phyloP scores from a whole-genome alignment of 306 rosid species.

The Herpetospermum pedunculosum region DNA sequence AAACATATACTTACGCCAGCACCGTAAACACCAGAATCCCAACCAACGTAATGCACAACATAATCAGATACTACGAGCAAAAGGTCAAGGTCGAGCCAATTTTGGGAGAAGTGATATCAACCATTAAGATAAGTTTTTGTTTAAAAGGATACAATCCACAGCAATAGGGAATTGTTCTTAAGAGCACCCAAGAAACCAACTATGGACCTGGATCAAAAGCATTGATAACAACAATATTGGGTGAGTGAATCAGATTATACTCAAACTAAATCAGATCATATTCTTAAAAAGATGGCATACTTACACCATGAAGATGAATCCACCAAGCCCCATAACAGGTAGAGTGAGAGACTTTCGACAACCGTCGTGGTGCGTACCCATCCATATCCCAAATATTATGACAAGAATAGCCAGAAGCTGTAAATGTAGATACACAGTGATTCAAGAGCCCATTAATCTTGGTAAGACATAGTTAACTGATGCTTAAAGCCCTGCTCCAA shows the following conservation, averaged over 20 bases:
- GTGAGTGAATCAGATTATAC: neutral
- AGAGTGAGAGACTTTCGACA: slow-evolving; percentile 78
- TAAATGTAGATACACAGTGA: slow-evolving; percentile 11
- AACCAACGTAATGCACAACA: slow-evolving; percentile 61
- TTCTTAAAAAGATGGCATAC: slow-evolving; percentile 5
- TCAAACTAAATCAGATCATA: neutral
- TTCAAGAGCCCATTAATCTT: neutral
- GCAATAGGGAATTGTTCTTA: slow-evolving; percentile 52
- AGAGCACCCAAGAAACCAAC: slow-evolving; percentile 85
- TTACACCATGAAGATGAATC: slow-evolving; percentile 63
- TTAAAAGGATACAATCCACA: slow-evolving; percentile 82
- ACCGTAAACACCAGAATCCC: slow-evolving; percentile 87
- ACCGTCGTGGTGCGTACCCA: slow-evolving; percentile 73
- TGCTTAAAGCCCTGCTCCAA: neutral
- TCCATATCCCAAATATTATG: slow-evolving; percentile 77
- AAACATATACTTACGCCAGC: slow-evolving; percentile 59
- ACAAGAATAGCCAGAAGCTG: slow-evolving; percentile 73
- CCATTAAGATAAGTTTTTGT: neutral
- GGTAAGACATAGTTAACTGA: neutral
- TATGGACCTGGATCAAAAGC: slow-evolving; percentile 49
- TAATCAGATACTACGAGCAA: slow-evolving; percentile 56
- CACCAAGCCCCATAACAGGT: slow-evolving; percentile 77
- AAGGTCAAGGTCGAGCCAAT: slow-evolving; percentile 43
- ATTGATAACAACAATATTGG: neutral
- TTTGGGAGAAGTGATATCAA: neutral